Base-by-base conservation (phyloP, 2,329 filamentous ascomycete genomes). In the Alternaria sp. region DNA sequence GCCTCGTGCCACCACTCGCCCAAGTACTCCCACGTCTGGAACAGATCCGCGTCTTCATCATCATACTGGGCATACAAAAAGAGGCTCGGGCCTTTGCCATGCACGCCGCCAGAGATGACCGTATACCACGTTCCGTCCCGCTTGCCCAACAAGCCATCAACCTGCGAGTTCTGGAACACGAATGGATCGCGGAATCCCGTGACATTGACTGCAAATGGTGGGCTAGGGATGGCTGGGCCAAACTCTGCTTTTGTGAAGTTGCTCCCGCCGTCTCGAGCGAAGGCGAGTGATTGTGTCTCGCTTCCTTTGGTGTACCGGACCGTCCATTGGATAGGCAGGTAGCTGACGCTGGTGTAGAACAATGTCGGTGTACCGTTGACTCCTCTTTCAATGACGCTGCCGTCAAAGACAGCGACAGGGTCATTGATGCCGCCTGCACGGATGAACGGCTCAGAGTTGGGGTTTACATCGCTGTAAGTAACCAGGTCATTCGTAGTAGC, bases 251-350 rank as follows among this genome's bases (percentile, higher is more conserved):
- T 80, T 28, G 77, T 76, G 48, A 79, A 79, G 58, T 79, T 80
- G 10, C 66, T 67, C n/a, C 78, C 74, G 17, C 69, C 78, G 17
- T 82, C 78, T 1, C 39, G 64, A 4, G 79, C 77, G 5, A 80
- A 72, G 2, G 80, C 81, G 1, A 82, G 68, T 13, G 77, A 78
- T 51, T 83, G 80, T 0, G 80, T 80, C 61, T 83, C 81, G 36
- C 78, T 79, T 7, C 79, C 80, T 9, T 78, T 75, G n/a, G 76
- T 80, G 58, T 83, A 81, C 26, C 73, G 70, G 36, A 81, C 75
- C 8, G 78, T 81, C 80, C 80, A 82, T 37, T 80, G 77, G 11
- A 82, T 81, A 0, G 80, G 80, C 7, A 81, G 63, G 58, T 75
- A 80, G 17, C 75, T 77, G 11, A 82, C 79, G 2, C 78, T 79